Evolutionary conservation across 1,139 yeast species (phyloP).

Genomic region (Pichia sp.): DNA sequence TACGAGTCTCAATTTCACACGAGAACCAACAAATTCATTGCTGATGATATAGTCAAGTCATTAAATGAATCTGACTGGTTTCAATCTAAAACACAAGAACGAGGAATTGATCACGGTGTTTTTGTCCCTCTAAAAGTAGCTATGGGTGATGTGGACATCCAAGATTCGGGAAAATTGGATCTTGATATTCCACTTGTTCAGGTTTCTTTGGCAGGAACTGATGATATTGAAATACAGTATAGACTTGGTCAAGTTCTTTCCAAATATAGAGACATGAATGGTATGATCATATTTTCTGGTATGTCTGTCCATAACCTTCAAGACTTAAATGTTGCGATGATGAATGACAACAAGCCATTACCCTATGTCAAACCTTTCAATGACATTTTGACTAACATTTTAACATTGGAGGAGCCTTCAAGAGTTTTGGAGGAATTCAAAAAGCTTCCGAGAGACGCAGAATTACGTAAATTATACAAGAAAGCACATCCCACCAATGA

Average conservation of each 20-base stretch:
- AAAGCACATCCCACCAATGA: constrained; percentile 69
- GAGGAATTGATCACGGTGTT: constrained; percentile 77
- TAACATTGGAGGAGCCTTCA: constrained; percentile 20
- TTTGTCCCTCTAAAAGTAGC: constrained; percentile 79
- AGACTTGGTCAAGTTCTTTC: constrained; percentile 49
- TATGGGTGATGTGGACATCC: constrained; percentile 36
- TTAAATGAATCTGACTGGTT: constrained; percentile 36
- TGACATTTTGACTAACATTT: constrained; percentile 30
- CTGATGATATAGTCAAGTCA: constrained; percentile 35
- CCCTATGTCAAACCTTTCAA: constrained; percentile 49
- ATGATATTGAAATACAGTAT: constrained; percentile 40
- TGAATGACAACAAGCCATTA: constrained; percentile 23
- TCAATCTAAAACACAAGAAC: constrained; percentile 32
- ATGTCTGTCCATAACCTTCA: constrained; percentile 71
- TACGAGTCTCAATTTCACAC: constrained; percentile 56
- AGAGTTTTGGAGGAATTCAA: constrained; percentile 27
- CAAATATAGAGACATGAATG: constrained; percentile 41
- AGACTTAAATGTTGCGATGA: constrained; percentile 33
- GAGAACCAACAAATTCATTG: constrained; percentile 33
- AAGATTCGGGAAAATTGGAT: constrained; percentile 28
- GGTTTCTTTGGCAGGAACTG: constrained; percentile 46
- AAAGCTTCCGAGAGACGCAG: constrained; percentile 26
- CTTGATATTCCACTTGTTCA: constrained; percentile 55
- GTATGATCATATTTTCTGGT: constrained; percentile 58
- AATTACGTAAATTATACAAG: constrained; percentile 30